Evolutionary conservation across 192 early-diverging fungal species (phyloP).

Genomic region (Gigaspora rosea): DNA sequence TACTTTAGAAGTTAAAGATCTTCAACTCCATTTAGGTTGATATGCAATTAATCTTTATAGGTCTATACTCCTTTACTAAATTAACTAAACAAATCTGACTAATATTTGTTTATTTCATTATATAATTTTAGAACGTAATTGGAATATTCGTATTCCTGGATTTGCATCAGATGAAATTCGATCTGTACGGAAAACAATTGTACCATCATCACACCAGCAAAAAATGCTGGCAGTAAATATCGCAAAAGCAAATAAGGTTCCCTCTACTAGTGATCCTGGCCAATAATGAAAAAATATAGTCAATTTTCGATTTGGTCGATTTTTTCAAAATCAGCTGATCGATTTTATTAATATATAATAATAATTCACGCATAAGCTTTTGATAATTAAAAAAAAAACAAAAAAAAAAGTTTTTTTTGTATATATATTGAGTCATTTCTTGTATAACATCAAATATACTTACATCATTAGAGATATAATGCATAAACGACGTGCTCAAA

Average conservation of each 20-base stretch:
- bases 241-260: constrained; percentile 4
- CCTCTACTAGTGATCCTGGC: no score
- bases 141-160: constrained; percentile 88
- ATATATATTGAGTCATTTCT: no score
- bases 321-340: no score
- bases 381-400: no score
- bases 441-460: no score
- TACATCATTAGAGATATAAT: no score
- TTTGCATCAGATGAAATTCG: constrained; percentile 82
- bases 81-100: background rate
- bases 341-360: no score
- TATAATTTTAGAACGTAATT: constrained; percentile 67
- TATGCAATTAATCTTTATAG: constrained; percentile 5
- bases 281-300: no score
- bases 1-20: constrained; percentile 80
- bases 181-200: constrained; percentile 66
- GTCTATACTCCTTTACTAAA: constrained; percentile 34
- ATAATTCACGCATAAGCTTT: no score
- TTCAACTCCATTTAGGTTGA: constrained; percentile 79
- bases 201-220: constrained; percentile 65
- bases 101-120: background rate
- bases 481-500: no score
- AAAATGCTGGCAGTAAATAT: constrained; percentile 61
- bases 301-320: no score
- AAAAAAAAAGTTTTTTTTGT: no score